These are phyloP conservation scores for Sphaerobolus stellatus DNA, from an alignment of 1,284 basidiomycete genomes.

Conservation along the genomic window DNA sequence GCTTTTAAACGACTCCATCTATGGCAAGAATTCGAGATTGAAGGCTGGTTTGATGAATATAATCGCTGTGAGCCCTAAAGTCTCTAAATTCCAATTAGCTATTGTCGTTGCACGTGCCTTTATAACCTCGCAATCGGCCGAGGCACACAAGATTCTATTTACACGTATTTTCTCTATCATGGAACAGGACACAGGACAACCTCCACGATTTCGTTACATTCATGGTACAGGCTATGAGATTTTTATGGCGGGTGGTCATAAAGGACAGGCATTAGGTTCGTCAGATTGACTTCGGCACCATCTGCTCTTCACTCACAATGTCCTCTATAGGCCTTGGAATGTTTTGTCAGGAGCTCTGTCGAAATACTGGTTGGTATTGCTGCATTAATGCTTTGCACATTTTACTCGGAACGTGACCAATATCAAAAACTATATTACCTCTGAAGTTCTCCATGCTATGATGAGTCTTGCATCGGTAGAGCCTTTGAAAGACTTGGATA, in stretches of 20 bases:
- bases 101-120: constrained; percentile 21
- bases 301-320: neutral
- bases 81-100: constrained; percentile 6
- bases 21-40: no score
- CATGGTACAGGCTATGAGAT: no score
- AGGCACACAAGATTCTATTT: constrained; percentile 24
- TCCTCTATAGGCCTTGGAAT: constrained; percentile 2
- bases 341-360: neutral
- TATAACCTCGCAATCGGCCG: constrained; percentile 22
- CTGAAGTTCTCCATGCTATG: constrained; percentile 13
- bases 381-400: constrained; percentile 6
- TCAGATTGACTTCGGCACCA: neutral
- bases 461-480: constrained; percentile 21
- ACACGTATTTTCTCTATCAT: constrained; percentile 20
- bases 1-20: constrained; percentile 23
- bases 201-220: constrained; percentile 19
- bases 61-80: constrained; percentile 20
- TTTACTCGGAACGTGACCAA: constrained; percentile 8
- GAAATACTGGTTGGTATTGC: neutral
- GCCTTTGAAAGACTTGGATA: constrained; percentile 19
- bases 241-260: no score
- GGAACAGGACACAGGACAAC: constrained; percentile 17
- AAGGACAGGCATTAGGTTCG: constrained; percentile 25
- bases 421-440: neutral
- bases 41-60: constrained; percentile 7